Evolutionary conservation across 1,284 basidiomycete species (phyloP).

Genomic region (Microbotryum lychnidis-dioicae): DNA sequence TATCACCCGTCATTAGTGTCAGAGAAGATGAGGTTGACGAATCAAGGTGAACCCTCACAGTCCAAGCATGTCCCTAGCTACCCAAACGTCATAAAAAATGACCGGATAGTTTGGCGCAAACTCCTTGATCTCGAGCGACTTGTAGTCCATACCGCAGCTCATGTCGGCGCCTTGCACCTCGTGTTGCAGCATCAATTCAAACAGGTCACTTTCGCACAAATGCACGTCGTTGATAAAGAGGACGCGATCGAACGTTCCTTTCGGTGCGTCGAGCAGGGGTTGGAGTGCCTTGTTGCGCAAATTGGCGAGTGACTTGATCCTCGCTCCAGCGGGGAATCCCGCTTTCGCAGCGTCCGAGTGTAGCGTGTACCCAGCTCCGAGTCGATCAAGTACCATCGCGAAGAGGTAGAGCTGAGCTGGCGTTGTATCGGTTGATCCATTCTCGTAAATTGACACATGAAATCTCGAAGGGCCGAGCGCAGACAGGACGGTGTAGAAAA

Average conservation of each 20-base stretch:
- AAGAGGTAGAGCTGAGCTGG: conserved; percentile 26
- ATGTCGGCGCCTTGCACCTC: conserved; percentile 42
- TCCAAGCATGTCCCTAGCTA: conserved; percentile 43
- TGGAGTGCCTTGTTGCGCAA: conserved; percentile 43
- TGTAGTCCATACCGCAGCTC: conserved; percentile 44
- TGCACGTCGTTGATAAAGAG: conserved; percentile 46
- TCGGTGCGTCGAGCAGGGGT: conserved; percentile 39
- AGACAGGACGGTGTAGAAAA: conserved; percentile 24
- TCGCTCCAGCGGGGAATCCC: conserved; percentile 4
- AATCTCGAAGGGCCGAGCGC: conserved; percentile 29
- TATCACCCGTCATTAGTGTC: too few relatives aligned
- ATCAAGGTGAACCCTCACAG: conserved; percentile 34
- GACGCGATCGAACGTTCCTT: conserved; percentile 39
- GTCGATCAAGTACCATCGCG: conserved; percentile 20
- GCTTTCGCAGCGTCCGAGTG: conserved; percentile 1
- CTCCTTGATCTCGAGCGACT: conserved; percentile 29
- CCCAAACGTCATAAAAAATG: conserved; percentile 45
- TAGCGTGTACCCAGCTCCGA: conserved; percentile 30
- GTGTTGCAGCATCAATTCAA: conserved; percentile 45
- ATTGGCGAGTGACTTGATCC: conserved; percentile 42
- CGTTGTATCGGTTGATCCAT: conserved; percentile 33
- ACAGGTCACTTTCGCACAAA: conserved; percentile 41
- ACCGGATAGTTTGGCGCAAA: conserved; percentile 34
- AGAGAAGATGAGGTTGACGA: conserved; percentile 3
- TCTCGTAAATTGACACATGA: conserved; percentile 35